phyloP scores from a whole-genome alignment of 2,329 filamentous ascomycete species.

The Venturia aucupariae region DNA sequence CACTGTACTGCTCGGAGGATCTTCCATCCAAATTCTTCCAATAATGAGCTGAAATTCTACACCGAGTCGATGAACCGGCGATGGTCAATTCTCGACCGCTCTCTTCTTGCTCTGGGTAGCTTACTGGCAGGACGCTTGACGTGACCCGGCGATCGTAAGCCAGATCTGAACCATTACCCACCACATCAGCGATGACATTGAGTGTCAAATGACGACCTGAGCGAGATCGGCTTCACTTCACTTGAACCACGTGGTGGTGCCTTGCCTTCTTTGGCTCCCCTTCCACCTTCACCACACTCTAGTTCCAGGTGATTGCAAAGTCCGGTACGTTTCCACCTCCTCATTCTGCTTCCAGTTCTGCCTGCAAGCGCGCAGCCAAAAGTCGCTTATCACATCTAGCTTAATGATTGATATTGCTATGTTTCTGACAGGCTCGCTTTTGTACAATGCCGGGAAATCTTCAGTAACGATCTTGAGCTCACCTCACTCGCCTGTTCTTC shows the following conservation, averaged over 20 bases:
- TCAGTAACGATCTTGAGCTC: neutral
- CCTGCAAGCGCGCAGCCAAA: neutral
- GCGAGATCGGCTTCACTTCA: slow-evolving; percentile 1
- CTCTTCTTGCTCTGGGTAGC: neutral
- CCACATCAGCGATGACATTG: neutral
- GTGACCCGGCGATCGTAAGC: neutral
- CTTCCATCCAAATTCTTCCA: no score
- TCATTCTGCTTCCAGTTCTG: neutral
- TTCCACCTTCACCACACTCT: neutral
- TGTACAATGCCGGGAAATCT: neutral
- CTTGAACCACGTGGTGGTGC: neutral
- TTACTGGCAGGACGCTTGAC: neutral
- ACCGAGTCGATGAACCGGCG: neutral
- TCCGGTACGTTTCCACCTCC: neutral
- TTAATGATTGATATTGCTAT: neutral
- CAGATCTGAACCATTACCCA: neutral
- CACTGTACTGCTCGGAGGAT: neutral
- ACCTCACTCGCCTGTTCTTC: neutral
- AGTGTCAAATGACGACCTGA: neutral
- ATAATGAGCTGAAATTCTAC: neutral
- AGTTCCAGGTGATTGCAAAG: neutral
- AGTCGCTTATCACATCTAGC: neutral
- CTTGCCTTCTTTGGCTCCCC: neutral
- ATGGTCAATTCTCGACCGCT: neutral
- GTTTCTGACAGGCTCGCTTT: neutral